Evolutionary conservation across 2,329 filamentous ascomycete genomes (phyloP).

Genomic region (Teratosphaeria nubilosa): DNA sequence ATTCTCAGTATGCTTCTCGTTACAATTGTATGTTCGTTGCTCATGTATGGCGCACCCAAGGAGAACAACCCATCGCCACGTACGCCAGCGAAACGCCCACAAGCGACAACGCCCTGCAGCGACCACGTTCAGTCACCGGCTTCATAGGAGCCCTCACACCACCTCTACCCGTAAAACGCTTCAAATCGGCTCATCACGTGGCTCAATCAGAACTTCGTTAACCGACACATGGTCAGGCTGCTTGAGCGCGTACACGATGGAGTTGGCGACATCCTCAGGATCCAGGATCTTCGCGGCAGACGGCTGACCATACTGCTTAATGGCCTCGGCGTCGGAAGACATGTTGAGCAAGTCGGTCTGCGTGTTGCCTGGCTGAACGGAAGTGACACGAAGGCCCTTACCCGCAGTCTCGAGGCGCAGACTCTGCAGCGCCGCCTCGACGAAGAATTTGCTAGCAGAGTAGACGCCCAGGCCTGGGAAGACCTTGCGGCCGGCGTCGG

Average conservation of each 20-base stretch:
- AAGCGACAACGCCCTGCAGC: neutral
- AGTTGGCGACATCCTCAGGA: slow-evolving; percentile 59
- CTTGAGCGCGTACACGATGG: slow-evolving; percentile 63
- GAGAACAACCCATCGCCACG: neutral
- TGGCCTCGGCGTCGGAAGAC: slow-evolving; percentile 64
- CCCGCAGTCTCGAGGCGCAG: slow-evolving; percentile 68
- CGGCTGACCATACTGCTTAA: slow-evolving; percentile 70
- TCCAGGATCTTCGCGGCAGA: slow-evolving; percentile 66
- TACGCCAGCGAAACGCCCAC: neutral
- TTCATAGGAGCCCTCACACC: neutral
- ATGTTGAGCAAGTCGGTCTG: slow-evolving; percentile 63
- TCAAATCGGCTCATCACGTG: slow-evolving; percentile 63
- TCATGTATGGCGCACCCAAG: neutral
- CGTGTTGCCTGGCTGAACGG: slow-evolving; percentile 68
- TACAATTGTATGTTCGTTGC: neutral
- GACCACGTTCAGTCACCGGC: neutral
- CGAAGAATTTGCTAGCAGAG: slow-evolving; percentile 76
- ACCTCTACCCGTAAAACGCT: neutral
- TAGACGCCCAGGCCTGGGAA: slow-evolving; percentile 76
- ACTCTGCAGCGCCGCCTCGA: slow-evolving; percentile 68
- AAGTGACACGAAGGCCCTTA: slow-evolving; percentile 60
- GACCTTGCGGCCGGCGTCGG: slow-evolving; percentile 70
- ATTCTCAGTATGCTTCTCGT: neutral
- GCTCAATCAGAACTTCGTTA: slow-evolving; percentile 72
- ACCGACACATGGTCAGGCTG: slow-evolving; percentile 68